Base-by-base conservation (phyloP, 2,329 filamentous ascomycete species). In the Pyricularia sp. region DNA sequence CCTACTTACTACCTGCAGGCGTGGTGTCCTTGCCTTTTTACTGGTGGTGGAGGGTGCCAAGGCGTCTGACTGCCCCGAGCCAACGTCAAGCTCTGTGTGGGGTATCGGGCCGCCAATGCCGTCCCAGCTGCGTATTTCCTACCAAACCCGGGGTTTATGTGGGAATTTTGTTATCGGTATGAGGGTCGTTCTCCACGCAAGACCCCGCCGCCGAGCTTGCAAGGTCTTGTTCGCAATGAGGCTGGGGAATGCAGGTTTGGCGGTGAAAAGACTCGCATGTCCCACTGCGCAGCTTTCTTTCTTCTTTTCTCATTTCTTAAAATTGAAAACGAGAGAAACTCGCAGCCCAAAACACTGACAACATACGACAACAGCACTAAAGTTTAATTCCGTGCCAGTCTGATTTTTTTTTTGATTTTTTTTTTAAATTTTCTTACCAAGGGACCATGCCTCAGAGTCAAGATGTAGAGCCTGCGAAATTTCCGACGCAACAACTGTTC, bases 401-500 rank as follows among this genome's bases (percentile, higher is more conserved):
- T 19, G 30, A 40, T 8, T 40, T 35, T 40, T 40, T 40, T 40
- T 35, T 31, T 26, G 3, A 16, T 35, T 40, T 40, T 40, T 40
- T 35, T 31, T 26, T 9, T 6, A 44, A 26, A 2, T 26, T 26
- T 26, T 26, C 2, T 26, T 26, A 26, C 26, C 30, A 62, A 62
- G n/a, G 9, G 24, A 62, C 28, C 35, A 62, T 62, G 61, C 61
- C 61, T 19, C 61, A 35, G 61, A 49, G 61, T 44, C 35, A 62
- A 30, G 61, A 62, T 10, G 40, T 44, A 62, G 61, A 49, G 6
- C 61, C 61, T 26, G 40, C 35, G 19, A 44, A 76, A 24, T 80
- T 80, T 71, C 78, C 78, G 33, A 75, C 75, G 33, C 77, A 75
- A 68, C 78, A 80, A 68, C 76, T 80, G 67, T 75, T 75, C 24